Percentiles rank a stretch among this genome's conserved stretches.
Conservation (phyloP, 805 yeast species). For the Starmerella tilneyi region DNA sequence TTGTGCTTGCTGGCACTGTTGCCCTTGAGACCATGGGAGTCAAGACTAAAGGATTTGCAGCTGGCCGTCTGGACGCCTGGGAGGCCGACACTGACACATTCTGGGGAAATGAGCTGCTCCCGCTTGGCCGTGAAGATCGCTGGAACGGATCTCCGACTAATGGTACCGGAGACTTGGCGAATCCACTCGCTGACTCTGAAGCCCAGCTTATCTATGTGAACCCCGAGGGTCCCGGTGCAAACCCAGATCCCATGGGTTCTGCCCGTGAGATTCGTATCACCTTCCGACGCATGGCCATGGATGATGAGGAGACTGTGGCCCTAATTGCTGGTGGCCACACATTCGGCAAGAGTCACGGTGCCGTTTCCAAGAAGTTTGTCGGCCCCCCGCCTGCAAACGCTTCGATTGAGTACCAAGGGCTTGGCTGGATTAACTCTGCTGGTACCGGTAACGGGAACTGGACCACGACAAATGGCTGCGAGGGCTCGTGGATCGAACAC, state of each 20-base stretch:
- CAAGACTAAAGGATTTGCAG: conserved; percentile 18
- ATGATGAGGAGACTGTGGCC: conserved; percentile 22
- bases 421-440: conserved; percentile 22
- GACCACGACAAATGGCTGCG: conserved; percentile 21
- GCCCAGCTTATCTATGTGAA: conserved; percentile 20
- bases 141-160: conserved; percentile 16
- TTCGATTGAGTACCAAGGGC: conserved; percentile 21
- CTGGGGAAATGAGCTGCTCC: conserved; percentile 20
- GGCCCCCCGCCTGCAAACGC: conserved; percentile 22
- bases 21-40: conserved; percentile 23
- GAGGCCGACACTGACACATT: conserved; percentile 18
- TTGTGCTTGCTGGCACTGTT: conserved; percentile 20
- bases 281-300: conserved; percentile 22
- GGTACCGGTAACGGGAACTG: conserved; percentile 19
- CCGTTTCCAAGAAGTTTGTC: conserved; percentile 14
- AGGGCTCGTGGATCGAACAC: conserved; percentile 21
- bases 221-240: conserved; percentile 22
- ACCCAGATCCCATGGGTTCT: conserved; percentile 17
- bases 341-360: conserved; percentile 22
- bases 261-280: conserved; percentile 21
- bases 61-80: conserved; percentile 22
- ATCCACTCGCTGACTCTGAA: conserved; percentile 18
- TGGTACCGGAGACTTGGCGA: conserved; percentile 14
- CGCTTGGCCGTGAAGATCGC: conserved; percentile 18
- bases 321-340: conserved; percentile 23